A percentile compares a stretch with the other conserved stretches of the same genome.
Evolutionary conservation across 805 yeast species (phyloP).

Genomic region (Yamadazyma ubonensis): DNA sequence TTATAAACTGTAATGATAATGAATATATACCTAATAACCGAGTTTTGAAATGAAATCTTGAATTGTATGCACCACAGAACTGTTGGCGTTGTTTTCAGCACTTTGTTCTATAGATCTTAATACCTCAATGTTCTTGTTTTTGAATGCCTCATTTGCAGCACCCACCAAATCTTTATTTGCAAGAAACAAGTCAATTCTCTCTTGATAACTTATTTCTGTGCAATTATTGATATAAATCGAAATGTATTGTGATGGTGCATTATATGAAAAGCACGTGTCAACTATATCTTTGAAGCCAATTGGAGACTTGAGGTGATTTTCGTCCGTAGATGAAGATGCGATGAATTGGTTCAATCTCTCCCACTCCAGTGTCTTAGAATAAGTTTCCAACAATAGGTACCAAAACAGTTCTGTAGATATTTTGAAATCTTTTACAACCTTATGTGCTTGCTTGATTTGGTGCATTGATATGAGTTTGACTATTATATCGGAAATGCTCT

Average conservation of each 20-base stretch:
- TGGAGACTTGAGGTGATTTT: conserved; percentile 52
- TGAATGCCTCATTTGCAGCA: conserved; percentile 52
- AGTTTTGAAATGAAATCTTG: conserved; percentile 24
- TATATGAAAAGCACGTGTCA: conserved; percentile 45
- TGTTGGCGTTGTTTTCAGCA: conserved; percentile 18
- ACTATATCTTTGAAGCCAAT: conserved; percentile 72
- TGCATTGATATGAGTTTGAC: conserved; percentile 31
- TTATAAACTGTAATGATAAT: background rate
- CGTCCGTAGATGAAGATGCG: conserved; percentile 15
- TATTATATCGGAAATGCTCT: conserved; percentile 27
- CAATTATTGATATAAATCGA: conserved; percentile 58
- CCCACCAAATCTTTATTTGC: conserved; percentile 49
- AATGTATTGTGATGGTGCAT: conserved; percentile 60
- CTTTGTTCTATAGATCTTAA: conserved; percentile 24
- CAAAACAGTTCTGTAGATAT: conserved; percentile 32
- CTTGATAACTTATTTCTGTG: conserved; percentile 40
- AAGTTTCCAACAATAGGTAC: conserved; percentile 32
- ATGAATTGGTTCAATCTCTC: conserved; percentile 36
- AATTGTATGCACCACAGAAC: conserved; percentile 15
- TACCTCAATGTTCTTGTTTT: conserved; percentile 40
- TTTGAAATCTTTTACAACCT: conserved; percentile 32
- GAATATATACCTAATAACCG: conserved; percentile 21
- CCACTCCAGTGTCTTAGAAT: conserved; percentile 28
- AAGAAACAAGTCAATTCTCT: conserved; percentile 50
- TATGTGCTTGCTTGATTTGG: conserved; percentile 35